Base-by-base conservation (phyloP, 2,329 filamentous ascomycete genomes). In the Fusarium nurragi region DNA sequence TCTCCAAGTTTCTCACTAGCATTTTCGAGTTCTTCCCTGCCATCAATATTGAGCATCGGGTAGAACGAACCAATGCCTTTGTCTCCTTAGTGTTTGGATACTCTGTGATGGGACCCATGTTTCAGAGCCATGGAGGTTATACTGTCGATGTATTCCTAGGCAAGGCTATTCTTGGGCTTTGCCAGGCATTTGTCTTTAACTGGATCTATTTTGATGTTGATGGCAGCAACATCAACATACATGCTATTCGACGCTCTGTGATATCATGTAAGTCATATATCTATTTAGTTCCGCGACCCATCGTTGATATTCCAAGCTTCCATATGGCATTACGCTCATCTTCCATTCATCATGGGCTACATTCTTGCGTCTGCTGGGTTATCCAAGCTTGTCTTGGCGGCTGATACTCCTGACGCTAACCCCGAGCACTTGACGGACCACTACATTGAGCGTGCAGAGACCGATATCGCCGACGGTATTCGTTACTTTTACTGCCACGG, bases 141-240 rank as follows among this genome's bases (percentile, higher is more conserved):
- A 79, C 78, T 3, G 79, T 83, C 63, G 84, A 85, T 6, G 75
- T 88, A 12, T 84, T 89, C 73, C 83, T 88, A 44, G 88, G 87
- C 8, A 90, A 90, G 72, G 86, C 86, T 2, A 78, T 87, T 11
- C 73, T 88, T 13, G 85, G 85, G 0, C 75, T 88, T 1, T 76
- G 85, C 4, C 85, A 87, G 66, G 84, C 84, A 0, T 88, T 86
- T 69, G 76, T 80, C 45, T 86, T 87, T 68, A 87, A 88, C 68
- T 87, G 85, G 84, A 79, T 88, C 11, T 88, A 88, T 71, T 88
- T 88, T 70, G 86, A 90, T 69, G 80, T 89, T 32, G 87, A 89
- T 71, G 80, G 77, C 16, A 79, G 79, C 54, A 84, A 86, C 69
- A 77, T 89, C 18, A 80, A 83, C 44, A 74, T 82, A 0, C 88